Evolutionary conservation across 176 grass and related monocot species (phyloP), one percentile per base, ranked within the genome.

Genomic region (Oryza punctata): DNA sequence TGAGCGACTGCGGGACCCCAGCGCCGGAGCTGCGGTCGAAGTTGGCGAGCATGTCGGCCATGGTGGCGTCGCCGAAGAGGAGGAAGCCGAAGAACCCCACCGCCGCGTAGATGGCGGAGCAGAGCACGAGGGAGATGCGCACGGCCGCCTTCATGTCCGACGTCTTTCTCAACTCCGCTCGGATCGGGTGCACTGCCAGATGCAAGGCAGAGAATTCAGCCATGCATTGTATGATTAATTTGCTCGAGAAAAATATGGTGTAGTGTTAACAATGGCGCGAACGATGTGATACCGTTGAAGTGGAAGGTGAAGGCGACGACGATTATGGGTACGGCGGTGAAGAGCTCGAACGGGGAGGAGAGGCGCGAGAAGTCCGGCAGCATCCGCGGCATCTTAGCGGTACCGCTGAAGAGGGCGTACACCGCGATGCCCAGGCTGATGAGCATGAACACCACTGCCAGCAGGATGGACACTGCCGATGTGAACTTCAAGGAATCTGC

Each of bases 231-330:
- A 12, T 6, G n/a, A 30, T 3, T 9, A 5, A 35, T 41, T 11
- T 43, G 12, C 35, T 12, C 38, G 23, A 43, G 7, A 41, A 15
- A 26, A 43, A 28, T 59, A 7, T 16, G 47, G 47, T 13, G 16
- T 32, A 32, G 30, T 63, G 18, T 12, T 5, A 10, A n/a, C 12
- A 60, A 77, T 77, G 30, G 74, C 74, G 15, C 10, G 15, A 3
- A 6, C 0, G 23, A 52, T 18, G 8, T 7, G 13, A 12, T 89
- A 98, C 96, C 91, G 47, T 98, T 98, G 91, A 98, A 98, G 86
- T 98, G 96, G 87, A 98, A 98, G 59, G 96, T 98, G 85, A 95
- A 98, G 24, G 96, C 92, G 44, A 98, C 59, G 69, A 95, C 96
- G 65, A 98, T 92, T 38, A 98, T 89, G 0, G 96, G 95, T 50